A percentile compares a stretch with the other conserved stretches of the same genome.
Evolutionary conservation across 164 flowering plant genomes (phyloP).

Genomic region (Vitis rotundifolia): DNA sequence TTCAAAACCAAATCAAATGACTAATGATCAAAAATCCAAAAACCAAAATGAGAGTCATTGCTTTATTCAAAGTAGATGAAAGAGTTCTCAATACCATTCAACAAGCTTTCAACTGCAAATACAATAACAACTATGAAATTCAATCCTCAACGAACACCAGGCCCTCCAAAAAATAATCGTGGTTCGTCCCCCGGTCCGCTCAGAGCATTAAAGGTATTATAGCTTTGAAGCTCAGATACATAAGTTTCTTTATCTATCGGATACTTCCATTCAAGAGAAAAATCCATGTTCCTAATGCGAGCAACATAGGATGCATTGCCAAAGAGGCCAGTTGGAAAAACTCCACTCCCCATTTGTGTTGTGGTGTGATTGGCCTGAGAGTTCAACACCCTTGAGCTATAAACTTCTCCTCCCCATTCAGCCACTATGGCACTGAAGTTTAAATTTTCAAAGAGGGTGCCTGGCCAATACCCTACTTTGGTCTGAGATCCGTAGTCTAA

Average conservation of each 20-base stretch:
- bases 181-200: too few relatives aligned
- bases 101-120: too few relatives aligned
- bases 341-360: conserved; percentile 31
- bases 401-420: conserved; percentile 29
- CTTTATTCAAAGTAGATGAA: too few relatives aligned
- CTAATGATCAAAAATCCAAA: too few relatives aligned
- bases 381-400: conserved; percentile 9
- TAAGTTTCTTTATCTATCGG: conserved; percentile 3
- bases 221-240: conserved; percentile 13
- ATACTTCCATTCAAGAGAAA: conserved; percentile 8
- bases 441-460: not conserved
- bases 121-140: too few relatives aligned
- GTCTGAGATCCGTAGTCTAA: not conserved
- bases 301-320: conserved; percentile 8
- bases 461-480: conserved; percentile 23
- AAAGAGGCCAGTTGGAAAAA: not conserved
- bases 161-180: too few relatives aligned
- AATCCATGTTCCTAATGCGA: conserved; percentile 11
- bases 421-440: conserved; percentile 8
- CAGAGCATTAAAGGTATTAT: not conserved
- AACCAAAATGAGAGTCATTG: too few relatives aligned
- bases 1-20: too few relatives aligned
- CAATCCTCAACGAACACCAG: too few relatives aligned
- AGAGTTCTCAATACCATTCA: too few relatives aligned
- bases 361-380: conserved; percentile 12